Evolutionary conservation across 805 yeast species (phyloP).

Genomic region (Candida hungchunana): DNA sequence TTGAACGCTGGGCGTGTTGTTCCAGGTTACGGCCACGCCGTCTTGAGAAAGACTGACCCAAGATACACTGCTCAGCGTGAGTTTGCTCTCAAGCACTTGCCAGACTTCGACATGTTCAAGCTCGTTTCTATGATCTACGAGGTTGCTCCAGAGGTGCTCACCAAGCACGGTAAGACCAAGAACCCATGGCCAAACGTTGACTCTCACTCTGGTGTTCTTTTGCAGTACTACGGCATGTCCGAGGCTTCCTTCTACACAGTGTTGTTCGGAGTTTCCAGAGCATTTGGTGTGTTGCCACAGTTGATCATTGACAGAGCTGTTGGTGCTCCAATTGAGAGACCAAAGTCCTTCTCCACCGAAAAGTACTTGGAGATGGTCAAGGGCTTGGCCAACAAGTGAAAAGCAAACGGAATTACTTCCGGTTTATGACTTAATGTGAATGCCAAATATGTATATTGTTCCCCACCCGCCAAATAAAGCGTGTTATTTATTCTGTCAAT

Average conservation of each 20-base stretch:
- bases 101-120: conserved; percentile 75
- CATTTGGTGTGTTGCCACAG: conserved; percentile 83
- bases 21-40: conserved; percentile 90
- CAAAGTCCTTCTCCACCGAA: conserved; percentile 91
- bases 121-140: conserved; percentile 73
- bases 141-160: conserved; percentile 77
- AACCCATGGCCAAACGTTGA: conserved; percentile 94
- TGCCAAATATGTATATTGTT: not conserved
- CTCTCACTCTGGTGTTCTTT: conserved; percentile 80
- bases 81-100: conserved; percentile 72
- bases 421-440: not conserved
- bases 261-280: conserved; percentile 82
- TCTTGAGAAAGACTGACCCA: conserved; percentile 84
- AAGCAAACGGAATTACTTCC: not conserved
- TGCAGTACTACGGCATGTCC: conserved; percentile 81
- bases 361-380: conserved; percentile 82
- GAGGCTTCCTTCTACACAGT: conserved; percentile 84
- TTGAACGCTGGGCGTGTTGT: conserved; percentile 79
- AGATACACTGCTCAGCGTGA: conserved; percentile 83
- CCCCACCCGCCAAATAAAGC: too few relatives aligned
- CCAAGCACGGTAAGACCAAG: conserved; percentile 85
- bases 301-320: conserved; percentile 79
- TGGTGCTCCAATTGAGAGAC: conserved; percentile 83
- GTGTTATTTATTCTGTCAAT: too few relatives aligned
- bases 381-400: conserved; percentile 28